These are phyloP conservation scores for Umbellularia californica DNA, from an alignment of 164 flowering plant genomes.

Conservation along the genomic window DNA sequence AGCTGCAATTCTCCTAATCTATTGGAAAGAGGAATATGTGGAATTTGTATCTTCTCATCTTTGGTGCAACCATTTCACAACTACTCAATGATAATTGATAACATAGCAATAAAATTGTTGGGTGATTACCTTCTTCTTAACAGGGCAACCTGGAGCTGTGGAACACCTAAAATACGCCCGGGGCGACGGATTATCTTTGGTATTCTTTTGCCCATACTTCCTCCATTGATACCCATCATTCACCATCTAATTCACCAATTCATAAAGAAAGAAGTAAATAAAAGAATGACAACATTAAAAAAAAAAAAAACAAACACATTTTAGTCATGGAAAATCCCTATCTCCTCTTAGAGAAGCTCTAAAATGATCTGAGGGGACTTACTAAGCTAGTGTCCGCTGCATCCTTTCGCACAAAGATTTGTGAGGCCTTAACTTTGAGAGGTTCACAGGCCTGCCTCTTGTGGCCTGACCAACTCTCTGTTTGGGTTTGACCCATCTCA, in stretches of 20 bases:
- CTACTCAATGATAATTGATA: not conserved
- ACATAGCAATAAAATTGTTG: not conserved
- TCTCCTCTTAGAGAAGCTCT: not conserved
- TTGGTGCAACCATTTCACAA: not conserved
- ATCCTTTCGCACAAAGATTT: slow-evolving; percentile 23
- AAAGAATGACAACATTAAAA: not conserved
- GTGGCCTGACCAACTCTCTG: slow-evolving; percentile 3
- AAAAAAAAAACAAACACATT: not conserved
- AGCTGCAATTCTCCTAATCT: too few relatives aligned
- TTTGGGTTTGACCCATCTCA: not conserved
- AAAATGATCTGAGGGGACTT: slow-evolving; percentile 1
- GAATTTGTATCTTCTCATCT: not conserved
- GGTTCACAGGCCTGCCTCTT: slow-evolving; percentile 18
- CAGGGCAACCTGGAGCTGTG: slow-evolving; percentile 48
- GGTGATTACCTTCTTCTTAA: slow-evolving; percentile 50
- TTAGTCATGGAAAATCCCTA: not conserved
- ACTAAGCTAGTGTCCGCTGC: slow-evolving; percentile 28
- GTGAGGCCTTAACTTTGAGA: slow-evolving; percentile 13
- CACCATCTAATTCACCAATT: slow-evolving; percentile 31
- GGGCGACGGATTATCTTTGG: slow-evolving; percentile 56
- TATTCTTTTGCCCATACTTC: slow-evolving; percentile 64
- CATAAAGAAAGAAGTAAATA: not conserved
- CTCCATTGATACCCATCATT: slow-evolving; percentile 69
- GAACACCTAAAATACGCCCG: slow-evolving; percentile 60
- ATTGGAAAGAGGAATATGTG: not conserved